Evolutionary conservation across 192 early-diverging fungal species (phyloP).

Genomic region (Phlyctochytrium planicorne): DNA sequence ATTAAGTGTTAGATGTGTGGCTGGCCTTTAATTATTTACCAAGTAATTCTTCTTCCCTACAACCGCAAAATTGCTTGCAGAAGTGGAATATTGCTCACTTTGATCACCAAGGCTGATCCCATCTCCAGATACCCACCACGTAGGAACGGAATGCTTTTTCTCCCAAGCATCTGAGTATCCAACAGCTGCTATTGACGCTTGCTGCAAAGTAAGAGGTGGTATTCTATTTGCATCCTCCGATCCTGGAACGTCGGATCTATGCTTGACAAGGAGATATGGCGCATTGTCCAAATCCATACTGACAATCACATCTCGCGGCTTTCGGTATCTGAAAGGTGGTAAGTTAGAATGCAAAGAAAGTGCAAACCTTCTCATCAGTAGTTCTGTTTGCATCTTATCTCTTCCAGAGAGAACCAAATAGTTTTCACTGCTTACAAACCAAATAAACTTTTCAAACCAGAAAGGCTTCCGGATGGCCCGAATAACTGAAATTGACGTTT

Average conservation of each 20-base stretch:
- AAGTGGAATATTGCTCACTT: not conserved
- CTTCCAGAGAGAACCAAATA: conserved; percentile 89
- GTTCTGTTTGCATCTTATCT: conserved; percentile 92
- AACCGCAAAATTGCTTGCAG: conserved; percentile 89
- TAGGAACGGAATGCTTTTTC: conserved; percentile 88
- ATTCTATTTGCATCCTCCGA: no score
- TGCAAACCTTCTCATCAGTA: conserved; percentile 76
- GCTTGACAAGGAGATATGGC: conserved; percentile 84
- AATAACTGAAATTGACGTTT: conserved; percentile 70
- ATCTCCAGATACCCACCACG: conserved; percentile 89
- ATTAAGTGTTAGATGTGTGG: conserved; percentile 21
- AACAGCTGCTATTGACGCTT: conserved; percentile 95
- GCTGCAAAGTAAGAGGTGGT: conserved; percentile 88
- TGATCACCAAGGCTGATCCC: conserved; percentile 19
- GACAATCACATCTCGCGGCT: conserved; percentile 80
- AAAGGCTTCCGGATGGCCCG: conserved; percentile 85
- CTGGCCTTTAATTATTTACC: conserved; percentile 10
- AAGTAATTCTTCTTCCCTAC: conserved; percentile 83
- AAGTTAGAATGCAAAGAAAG: not conserved
- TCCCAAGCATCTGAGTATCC: conserved; percentile 97
- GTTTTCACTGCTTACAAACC: conserved; percentile 93
- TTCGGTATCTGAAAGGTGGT: conserved; percentile 50
- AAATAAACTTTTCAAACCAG: conserved; percentile 99
- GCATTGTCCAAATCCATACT: conserved; percentile 94
- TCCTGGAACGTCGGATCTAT: no score